phyloP scores from a whole-genome alignment of 208 protist genomes.

The Crithidia expoeki region DNA sequence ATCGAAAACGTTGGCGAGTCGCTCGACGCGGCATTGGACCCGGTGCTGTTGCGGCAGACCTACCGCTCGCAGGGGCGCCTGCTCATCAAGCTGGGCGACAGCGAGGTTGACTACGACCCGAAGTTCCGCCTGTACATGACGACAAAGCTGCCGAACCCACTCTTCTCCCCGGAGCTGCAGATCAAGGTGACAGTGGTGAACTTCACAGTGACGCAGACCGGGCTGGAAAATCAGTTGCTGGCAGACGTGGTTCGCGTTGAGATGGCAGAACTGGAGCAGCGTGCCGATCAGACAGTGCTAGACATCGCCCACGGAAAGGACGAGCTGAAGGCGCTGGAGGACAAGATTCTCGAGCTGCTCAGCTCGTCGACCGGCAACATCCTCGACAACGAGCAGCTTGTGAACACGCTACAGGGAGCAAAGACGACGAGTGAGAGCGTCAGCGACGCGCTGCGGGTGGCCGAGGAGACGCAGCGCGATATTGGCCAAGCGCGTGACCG shows the following conservation, averaged over 20 bases:
- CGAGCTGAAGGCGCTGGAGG: constrained; percentile 94
- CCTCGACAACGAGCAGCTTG: constrained; percentile 96
- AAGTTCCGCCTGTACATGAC: constrained; percentile 97
- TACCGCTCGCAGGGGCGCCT: constrained; percentile 90
- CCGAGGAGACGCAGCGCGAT: constrained; percentile 94
- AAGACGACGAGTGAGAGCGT: constrained; percentile 94
- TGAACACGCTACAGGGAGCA: constrained; percentile 93
- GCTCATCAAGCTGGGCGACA: constrained; percentile 94
- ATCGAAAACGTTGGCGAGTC: constrained; percentile 96
- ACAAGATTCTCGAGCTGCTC: constrained; percentile 94
- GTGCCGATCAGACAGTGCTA: constrained; percentile 91
- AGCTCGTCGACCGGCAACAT: constrained; percentile 94
- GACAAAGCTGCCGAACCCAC: constrained; percentile 95
- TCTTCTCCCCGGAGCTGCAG: constrained; percentile 96
- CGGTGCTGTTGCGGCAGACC: constrained; percentile 95
- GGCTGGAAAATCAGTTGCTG: constrained; percentile 94
- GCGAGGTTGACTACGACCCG: constrained; percentile 94
- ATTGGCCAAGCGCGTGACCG: constrained; percentile 93
- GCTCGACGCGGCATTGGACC: constrained; percentile 96
- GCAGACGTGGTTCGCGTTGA: constrained; percentile 93
- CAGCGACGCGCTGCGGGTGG: constrained; percentile 84
- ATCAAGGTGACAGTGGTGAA: constrained; percentile 95
- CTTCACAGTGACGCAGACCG: constrained; percentile 94
- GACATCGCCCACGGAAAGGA: constrained; percentile 95
- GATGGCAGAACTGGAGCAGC: constrained; percentile 92